Conservation (phyloP, 225 moss, liverwort and hornwort species). For the Straminergon stramineum region DNA sequence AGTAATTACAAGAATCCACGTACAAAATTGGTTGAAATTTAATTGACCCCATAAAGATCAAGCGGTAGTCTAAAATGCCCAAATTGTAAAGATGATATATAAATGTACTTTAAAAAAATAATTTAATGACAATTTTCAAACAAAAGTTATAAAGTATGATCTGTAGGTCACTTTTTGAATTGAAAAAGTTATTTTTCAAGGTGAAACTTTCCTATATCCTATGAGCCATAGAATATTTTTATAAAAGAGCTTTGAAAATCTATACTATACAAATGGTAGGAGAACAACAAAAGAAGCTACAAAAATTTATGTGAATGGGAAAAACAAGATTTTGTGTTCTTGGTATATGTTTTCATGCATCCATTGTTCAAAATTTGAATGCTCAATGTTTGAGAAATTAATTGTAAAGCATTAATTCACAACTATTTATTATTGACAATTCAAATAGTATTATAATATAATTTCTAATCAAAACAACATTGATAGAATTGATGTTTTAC, state of each 20-base stretch:
- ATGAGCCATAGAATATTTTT: background rate
- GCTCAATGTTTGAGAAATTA: no score
- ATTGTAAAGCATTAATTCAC: background rate
- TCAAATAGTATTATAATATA: background rate
- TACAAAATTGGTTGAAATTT: background rate
- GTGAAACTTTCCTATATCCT: no score
- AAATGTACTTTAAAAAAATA: background rate
- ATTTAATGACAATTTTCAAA: background rate
- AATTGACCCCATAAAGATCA: background rate
- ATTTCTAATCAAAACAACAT: background rate
- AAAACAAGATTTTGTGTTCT: background rate
- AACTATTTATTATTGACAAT: background rate
- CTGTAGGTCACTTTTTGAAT: no score
- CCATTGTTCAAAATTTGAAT: background rate
- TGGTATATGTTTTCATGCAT: background rate
- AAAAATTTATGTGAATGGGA: background rate
- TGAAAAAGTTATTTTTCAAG: background rate
- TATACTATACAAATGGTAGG: background rate
- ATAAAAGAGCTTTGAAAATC: background rate
- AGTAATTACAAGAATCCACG: background rate
- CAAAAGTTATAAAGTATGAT: no score
- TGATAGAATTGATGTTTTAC: background rate
- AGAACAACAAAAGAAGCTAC: no score
- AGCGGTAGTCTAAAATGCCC: fast-evolving
- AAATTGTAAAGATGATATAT: no score